Percentiles rank a stretch among this genome's conserved stretches.
Conservation (phyloP, 768 basidiomycete species). For the Rossbeevera mucosa region DNA sequence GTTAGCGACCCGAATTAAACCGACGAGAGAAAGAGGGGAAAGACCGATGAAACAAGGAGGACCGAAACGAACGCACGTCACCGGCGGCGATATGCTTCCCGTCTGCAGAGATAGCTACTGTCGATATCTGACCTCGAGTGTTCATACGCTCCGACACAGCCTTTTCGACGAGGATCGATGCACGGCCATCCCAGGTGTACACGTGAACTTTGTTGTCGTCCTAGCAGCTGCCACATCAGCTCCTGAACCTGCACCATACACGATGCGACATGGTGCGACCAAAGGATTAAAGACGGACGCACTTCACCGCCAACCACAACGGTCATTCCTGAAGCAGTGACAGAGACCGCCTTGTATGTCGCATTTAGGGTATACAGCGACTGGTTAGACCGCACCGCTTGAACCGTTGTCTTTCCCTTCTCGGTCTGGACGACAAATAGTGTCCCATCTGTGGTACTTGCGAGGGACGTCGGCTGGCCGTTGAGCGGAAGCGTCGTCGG, state of each 20-base stretch:
- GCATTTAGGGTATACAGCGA: slow-evolving; percentile 54
- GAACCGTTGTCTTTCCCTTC: slow-evolving; percentile 39
- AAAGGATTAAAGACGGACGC: slow-evolving; percentile 19
- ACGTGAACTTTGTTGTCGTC: slow-evolving; percentile 76
- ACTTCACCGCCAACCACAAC: slow-evolving; percentile 79
- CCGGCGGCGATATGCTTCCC: slow-evolving; percentile 73
- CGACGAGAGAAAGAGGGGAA: background rate
- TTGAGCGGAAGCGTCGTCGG: slow-evolving; percentile 46
- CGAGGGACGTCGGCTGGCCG: slow-evolving; percentile 67
- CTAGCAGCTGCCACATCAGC: background rate
- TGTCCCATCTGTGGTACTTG: slow-evolving; percentile 53
- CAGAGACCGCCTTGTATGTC: slow-evolving; percentile 48
- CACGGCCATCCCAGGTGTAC: slow-evolving; percentile 65
- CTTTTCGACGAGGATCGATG: slow-evolving; percentile 44
- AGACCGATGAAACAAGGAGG: background rate
- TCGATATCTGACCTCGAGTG: slow-evolving; percentile 53
- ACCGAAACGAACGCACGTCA: slow-evolving; percentile 54
- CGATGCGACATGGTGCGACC: background rate
- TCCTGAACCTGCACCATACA: background rate
- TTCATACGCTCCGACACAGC: slow-evolving; percentile 62
- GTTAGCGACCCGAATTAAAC: background rate
- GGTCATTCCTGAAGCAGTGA: slow-evolving; percentile 47
- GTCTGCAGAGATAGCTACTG: slow-evolving; percentile 76
- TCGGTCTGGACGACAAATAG: slow-evolving; percentile 56
- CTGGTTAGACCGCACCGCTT: slow-evolving; percentile 69